Evolutionary conservation across 1,139 yeast genomes (phyloP).

Genomic region (Debaryomyces psychrophilus): DNA sequence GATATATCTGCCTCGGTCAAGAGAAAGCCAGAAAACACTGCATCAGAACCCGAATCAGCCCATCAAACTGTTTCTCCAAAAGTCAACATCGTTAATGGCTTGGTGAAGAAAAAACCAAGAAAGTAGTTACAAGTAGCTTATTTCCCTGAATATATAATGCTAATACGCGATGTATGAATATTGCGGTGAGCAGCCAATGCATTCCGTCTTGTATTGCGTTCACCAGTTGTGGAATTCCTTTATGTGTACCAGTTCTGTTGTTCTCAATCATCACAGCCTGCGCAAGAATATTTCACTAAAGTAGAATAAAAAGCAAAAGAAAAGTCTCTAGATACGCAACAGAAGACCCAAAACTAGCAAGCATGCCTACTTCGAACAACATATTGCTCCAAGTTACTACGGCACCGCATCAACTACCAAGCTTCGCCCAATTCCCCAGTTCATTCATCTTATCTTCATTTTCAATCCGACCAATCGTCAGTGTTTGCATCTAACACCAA

Average conservation of each 20-base stretch:
- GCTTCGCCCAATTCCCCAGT: no score
- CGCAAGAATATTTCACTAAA: no score
- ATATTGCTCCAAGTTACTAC: no score
- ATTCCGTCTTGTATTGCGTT: not conserved
- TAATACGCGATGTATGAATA: not conserved
- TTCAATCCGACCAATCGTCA: not conserved
- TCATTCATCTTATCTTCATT: no score
- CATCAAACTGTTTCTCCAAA: not conserved
- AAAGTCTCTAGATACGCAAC: no score
- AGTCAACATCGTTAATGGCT: slow-evolving; percentile 2
- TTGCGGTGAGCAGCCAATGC: not conserved
- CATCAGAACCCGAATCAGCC: not conserved
- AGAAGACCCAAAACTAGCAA: no score
- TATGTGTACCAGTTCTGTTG: no score
- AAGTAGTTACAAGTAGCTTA: not conserved
- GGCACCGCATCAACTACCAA: no score
- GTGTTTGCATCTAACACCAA: not conserved
- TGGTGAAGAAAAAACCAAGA: slow-evolving; percentile 5
- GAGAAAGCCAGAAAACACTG: not conserved
- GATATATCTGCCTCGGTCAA: slow-evolving; percentile 1
- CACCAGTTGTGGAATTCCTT: not conserved
- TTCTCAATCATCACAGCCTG: not conserved
- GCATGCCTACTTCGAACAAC: no score
- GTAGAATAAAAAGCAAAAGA: no score
- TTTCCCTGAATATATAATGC: not conserved